Percentiles rank a stretch among this genome's conserved stretches.
Conservation (phyloP, 441 rosid species). For the Kokia cookei region DNA sequence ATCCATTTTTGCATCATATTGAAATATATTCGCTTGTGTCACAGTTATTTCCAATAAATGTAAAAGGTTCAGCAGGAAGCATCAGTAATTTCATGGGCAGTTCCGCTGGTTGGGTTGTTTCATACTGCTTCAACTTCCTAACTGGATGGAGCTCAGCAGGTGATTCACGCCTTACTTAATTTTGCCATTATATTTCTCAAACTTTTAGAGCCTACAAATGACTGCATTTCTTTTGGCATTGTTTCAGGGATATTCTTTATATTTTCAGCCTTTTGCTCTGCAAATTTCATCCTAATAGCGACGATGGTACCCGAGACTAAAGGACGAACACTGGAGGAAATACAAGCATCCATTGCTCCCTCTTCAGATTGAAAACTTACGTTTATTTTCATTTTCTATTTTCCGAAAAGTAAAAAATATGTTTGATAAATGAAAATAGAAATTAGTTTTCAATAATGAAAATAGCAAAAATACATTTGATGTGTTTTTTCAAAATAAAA, state of each 20-base stretch:
- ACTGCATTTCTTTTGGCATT: background rate
- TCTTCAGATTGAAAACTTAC: background rate
- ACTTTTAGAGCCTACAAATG: background rate
- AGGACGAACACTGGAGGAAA: slow-evolving; percentile 17
- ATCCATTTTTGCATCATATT: background rate
- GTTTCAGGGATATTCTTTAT: slow-evolving; percentile 47
- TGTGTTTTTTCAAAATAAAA: no score
- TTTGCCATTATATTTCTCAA: background rate
- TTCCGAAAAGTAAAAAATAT: no score
- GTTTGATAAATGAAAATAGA: no score
- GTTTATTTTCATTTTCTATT: no score
- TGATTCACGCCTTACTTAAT: background rate
- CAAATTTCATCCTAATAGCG: slow-evolving; percentile 31
- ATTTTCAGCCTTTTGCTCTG: slow-evolving; percentile 25
- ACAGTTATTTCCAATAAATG: slow-evolving; percentile 41
- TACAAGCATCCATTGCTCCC: slow-evolving; percentile 36
- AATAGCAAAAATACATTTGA: no score
- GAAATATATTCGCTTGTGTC: background rate
- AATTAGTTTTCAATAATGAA: no score
- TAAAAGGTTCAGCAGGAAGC: slow-evolving; percentile 45
- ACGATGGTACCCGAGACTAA: slow-evolving; percentile 62
- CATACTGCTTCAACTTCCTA: background rate
- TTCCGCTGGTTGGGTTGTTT: slow-evolving; percentile 16
- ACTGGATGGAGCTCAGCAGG: background rate
- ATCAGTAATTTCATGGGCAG: slow-evolving; percentile 16